Conservation (phyloP, 495 filamentous ascomycete species). For the Gamarada debralockiae region DNA sequence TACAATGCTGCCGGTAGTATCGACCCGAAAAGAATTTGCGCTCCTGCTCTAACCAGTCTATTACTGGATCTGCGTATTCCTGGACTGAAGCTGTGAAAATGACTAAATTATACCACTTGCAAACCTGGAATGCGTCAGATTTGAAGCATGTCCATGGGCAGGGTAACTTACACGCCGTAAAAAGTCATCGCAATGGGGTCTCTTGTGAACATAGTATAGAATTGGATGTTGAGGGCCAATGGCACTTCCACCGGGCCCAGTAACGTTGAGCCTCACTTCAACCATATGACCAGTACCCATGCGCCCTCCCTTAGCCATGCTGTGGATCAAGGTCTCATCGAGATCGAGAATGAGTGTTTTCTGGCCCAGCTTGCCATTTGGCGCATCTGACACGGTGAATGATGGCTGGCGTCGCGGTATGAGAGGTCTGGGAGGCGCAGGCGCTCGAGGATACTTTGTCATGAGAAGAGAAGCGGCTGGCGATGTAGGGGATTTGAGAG, state of each 20-base stretch:
- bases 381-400: conserved; percentile 50
- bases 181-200: conserved; percentile 96
- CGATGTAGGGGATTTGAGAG: conserved; percentile 87
- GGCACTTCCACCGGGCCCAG: conserved; percentile 57
- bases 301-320: conserved; percentile 89
- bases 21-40: conserved; percentile 89
- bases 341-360: conserved; percentile 96
- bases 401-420: conserved; percentile 83
- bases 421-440: conserved; percentile 82
- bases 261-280: conserved; percentile 81
- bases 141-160: background rate
- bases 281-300: conserved; percentile 99
- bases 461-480: conserved; percentile 63
- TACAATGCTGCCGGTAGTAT: conserved; percentile 96
- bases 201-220: conserved; percentile 97
- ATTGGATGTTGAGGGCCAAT: conserved; percentile 91
- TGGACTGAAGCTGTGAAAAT: conserved; percentile 96
- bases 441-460: conserved; percentile 85
- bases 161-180: conserved; percentile 65
- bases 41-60: conserved; percentile 97
- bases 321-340: conserved; percentile 96
- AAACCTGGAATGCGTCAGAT: conserved; percentile 46
- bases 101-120: conserved; percentile 98
- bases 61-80: conserved; percentile 97
- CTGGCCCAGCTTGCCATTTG: conserved; percentile 49